Conservation (phyloP, 176 grass and related monocot species). For the Eragrostis curvula region DNA sequence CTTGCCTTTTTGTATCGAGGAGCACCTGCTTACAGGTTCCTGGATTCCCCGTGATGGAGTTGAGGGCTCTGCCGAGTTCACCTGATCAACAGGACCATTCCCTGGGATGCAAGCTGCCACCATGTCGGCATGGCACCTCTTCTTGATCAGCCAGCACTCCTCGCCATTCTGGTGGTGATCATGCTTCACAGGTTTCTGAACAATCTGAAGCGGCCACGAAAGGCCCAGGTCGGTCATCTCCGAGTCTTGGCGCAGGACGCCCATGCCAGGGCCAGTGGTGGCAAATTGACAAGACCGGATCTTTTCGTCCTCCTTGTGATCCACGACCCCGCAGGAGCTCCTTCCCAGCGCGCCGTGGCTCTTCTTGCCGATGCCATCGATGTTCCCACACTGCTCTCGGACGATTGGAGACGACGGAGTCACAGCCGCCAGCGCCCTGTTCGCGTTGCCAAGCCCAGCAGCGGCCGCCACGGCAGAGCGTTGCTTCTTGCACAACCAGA, state of each 20-base stretch:
- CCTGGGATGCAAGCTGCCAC: no score
- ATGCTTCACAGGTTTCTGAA: neutral
- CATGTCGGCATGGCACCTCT: no score
- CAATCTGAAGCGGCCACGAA: no score
- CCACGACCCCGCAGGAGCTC: neutral
- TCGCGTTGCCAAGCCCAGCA: neutral
- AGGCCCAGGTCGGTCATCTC: no score
- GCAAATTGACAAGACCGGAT: neutral
- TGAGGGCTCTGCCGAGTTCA: neutral
- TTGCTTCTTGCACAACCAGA: neutral
- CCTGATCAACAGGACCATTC: neutral
- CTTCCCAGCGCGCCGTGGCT: neutral
- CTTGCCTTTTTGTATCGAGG: neutral
- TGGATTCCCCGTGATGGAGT: neutral
- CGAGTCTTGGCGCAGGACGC: no score
- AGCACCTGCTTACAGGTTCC: neutral
- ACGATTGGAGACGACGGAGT: neutral
- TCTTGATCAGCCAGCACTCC: no score
- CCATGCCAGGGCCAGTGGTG: neutral
- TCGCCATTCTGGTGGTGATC: neutral
- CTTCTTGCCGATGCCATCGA: neutral
- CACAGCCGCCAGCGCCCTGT: neutral
- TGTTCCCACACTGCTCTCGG: neutral
- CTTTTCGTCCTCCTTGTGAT: neutral
- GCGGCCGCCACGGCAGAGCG: neutral